Evolutionary conservation across 2,329 filamentous ascomycete species (phyloP), one percentile per base, ranked within the genome.

Genomic region (Blastomyces silverae): DNA sequence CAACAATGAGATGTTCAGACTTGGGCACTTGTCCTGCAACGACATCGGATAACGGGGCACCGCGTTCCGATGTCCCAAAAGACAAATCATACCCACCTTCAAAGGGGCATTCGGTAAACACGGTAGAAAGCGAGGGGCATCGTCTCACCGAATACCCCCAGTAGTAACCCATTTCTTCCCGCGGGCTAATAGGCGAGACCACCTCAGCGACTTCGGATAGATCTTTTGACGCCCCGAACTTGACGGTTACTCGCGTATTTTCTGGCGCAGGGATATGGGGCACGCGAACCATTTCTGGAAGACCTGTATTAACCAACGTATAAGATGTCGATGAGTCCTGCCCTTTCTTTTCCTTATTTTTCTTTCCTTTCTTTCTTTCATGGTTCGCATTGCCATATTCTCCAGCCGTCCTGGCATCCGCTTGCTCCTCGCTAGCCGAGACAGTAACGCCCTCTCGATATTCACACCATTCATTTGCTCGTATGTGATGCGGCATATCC

Each of bases 401-500:
- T 17, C 42, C 44, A 61, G 20, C 15, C 39, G 17, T n/a, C 2
- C 31, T 17, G 25, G 17, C 25, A 22, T n/a, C 15, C 17, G 37
- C 42, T 60, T 63, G 59, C 22, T 64, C 60, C 84, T 75, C 71
- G 52, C 76, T 77, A 4, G 78, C 79, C 3, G 80, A 75, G 1
- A 87, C 71, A 0, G 88, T 87, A 34, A 93, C 85, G 5, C 90
- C 91, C 73, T 95, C 91, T 28, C 90, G 85, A 73, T 90, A 96
- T 20, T 84, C 84, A 68, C 91, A 86, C 86, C 88, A 92, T 72
- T 95, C 90, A 63, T 88, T 85, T 17, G 84, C 83, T 67, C 89
- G 84, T 10, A 92, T 82, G 76, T 96, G 91, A 74, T 93, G 90
- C 20, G 91, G 91, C 83, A 94, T 91, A 74, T 95, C 91, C 64